These are phyloP conservation scores for Solanum sejunctum DNA, from an alignment of 257 asterid genomes.

Conservation along the genomic window DNA sequence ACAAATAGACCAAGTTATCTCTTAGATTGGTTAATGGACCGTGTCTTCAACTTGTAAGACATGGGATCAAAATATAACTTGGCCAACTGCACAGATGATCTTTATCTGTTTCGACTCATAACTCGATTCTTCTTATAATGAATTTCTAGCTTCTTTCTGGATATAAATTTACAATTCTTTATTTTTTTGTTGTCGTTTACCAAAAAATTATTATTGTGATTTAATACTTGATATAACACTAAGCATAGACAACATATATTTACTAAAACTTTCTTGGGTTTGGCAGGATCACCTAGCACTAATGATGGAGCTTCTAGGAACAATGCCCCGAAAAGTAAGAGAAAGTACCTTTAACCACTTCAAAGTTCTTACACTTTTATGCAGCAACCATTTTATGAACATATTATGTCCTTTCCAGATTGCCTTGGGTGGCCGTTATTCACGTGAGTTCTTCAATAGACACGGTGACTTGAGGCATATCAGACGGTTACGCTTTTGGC, in stretches of 20 bases:
- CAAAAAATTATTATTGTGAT: not conserved
- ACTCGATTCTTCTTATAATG: not conserved
- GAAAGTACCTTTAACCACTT: not conserved
- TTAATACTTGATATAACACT: not conserved
- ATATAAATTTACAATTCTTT: not conserved
- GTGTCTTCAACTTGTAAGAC: not conserved
- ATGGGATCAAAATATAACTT: not conserved
- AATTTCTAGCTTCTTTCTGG: not conserved
- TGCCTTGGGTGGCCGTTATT: slow-evolving; percentile 91
- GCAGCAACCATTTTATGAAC: not conserved
- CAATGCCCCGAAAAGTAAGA: slow-evolving; percentile 97
- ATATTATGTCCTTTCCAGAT: slow-evolving; percentile 28
- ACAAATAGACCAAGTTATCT: not conserved
- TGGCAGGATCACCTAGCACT: slow-evolving; percentile 90
- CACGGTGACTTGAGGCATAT: slow-evolving; percentile 88
- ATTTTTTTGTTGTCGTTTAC: not conserved
- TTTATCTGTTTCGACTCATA: not conserved
- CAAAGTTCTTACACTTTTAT: not conserved
- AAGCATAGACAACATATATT: not conserved
- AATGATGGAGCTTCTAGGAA: slow-evolving; percentile 99
- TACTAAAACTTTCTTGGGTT: not conserved
- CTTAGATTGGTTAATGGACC: not conserved
- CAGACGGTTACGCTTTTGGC: slow-evolving; percentile 74
- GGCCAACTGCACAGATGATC: not conserved
- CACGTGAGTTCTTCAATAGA: slow-evolving; percentile 86